Evolutionary conservation across 805 yeast species (phyloP).

Genomic region (Candida yuanshanica): DNA sequence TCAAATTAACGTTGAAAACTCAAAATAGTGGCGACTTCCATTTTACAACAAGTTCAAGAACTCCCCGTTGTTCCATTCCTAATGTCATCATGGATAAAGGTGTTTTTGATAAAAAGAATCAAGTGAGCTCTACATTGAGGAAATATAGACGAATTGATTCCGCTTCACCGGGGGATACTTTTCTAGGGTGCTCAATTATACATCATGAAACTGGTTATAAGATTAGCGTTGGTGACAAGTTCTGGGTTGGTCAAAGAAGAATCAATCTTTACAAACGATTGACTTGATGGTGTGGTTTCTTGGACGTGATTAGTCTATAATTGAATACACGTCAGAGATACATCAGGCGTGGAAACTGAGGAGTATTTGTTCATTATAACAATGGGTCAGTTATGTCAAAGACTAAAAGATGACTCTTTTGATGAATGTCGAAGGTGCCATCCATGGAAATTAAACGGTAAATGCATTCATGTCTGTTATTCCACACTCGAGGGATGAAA

Average conservation of each 20-base stretch:
- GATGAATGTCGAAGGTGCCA: too few species aligned
- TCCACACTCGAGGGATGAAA: too few species aligned
- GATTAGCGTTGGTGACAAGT: constrained; percentile 14
- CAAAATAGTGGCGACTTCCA: background rate
- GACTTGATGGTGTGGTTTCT: too few species aligned
- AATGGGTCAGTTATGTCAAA: too few species aligned
- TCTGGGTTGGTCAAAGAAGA: constrained; percentile 11
- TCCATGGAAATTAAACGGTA: too few species aligned
- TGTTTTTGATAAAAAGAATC: constrained; percentile 12
- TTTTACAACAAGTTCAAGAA: constrained; percentile 15
- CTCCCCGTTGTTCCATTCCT: constrained; percentile 19
- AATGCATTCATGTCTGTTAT: too few species aligned
- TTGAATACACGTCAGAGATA: too few species aligned
- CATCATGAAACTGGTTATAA: constrained; percentile 18
- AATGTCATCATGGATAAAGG: constrained; percentile 16
- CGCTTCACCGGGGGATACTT: constrained; percentile 5
- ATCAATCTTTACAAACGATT: constrained; percentile 3
- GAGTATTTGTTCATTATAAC: too few species aligned
- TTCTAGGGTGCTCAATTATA: constrained; percentile 17
- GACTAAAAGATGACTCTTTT: too few species aligned
- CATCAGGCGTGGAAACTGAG: too few species aligned
- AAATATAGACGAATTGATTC: constrained; percentile 16
- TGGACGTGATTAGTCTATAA: too few species aligned
- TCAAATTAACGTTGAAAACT: constrained; percentile 4
- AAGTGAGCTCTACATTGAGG: constrained; percentile 11